Conservation (phyloP, 495 filamentous ascomycete genomes). For the Aspergillus ostianus region DNA sequence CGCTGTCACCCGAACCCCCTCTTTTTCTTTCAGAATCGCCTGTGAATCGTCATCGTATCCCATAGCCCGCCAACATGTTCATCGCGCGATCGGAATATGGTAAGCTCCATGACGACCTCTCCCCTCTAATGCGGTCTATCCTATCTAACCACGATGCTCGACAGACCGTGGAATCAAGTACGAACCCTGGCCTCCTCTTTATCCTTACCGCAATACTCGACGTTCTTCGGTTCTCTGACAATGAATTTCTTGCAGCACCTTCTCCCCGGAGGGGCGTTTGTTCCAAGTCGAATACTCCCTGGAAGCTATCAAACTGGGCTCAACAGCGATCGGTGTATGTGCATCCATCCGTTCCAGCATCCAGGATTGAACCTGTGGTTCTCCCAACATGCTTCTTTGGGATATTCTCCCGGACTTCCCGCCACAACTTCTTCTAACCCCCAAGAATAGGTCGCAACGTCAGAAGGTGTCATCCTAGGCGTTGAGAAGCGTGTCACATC, state of each 20-base stretch:
- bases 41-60: background rate
- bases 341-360: slow-evolving; percentile 8
- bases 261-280: slow-evolving; percentile 98
- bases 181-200: slow-evolving; percentile 24
- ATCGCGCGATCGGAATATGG: slow-evolving; percentile 99
- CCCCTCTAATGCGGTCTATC: slow-evolving; percentile 25
- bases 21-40: slow-evolving; percentile 7
- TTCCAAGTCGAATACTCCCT: slow-evolving; percentile 99
- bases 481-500: slow-evolving; percentile 99
- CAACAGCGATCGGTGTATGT: slow-evolving; percentile 91
- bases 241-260: slow-evolving; percentile 67
- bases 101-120: slow-evolving; percentile 47
- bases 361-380: background rate
- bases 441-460: slow-evolving; percentile 70
- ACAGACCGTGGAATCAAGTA: slow-evolving; percentile 99
- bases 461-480: slow-evolving; percentile 89
- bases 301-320: slow-evolving; percentile 99
- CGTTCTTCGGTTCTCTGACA: slow-evolving; percentile 23
- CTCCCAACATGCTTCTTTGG: background rate
- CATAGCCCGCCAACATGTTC: slow-evolving; percentile 73
- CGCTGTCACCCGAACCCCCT: background rate
- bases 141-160: slow-evolving; percentile 27
- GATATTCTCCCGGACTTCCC: background rate
- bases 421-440: slow-evolving; percentile 25
- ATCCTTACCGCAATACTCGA: background rate